Conservation (phyloP, 495 filamentous ascomycete species). For the Daldinia bambusicola region DNA sequence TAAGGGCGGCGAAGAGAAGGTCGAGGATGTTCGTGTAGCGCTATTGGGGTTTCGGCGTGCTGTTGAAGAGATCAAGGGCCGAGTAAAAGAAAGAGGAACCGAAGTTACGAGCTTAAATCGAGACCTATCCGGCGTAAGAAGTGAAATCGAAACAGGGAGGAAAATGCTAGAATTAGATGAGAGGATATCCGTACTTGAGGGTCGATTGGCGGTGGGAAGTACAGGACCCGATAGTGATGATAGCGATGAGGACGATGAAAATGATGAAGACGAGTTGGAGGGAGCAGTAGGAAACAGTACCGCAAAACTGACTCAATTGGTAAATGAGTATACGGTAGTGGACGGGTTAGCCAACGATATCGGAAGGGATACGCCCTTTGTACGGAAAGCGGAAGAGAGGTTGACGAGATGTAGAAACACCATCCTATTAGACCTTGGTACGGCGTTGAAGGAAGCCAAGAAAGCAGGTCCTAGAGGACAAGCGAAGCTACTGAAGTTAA, state of each 20-base stretch:
- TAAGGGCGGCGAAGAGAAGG: conserved; percentile 86
- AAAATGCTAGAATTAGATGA: conserved; percentile 76
- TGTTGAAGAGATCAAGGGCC: conserved; percentile 64
- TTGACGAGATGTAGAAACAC: conserved; percentile 69
- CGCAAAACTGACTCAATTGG: conserved; percentile 55
- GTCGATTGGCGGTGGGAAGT: conserved; percentile 63
- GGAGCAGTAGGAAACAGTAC: conserved; percentile 53
- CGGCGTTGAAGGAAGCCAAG: conserved; percentile 78
- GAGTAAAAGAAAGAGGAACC: conserved; percentile 59
- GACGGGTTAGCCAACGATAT: conserved; percentile 55
- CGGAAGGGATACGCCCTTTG: conserved; percentile 54
- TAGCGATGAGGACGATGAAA: conserved; percentile 49
- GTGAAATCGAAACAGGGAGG: conserved; percentile 65
- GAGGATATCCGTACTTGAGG: conserved; percentile 78
- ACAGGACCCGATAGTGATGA: conserved; percentile 48
- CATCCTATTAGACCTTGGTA: conserved; percentile 82
- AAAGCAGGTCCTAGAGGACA: conserved; percentile 63
- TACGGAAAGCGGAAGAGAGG: conserved; percentile 67
- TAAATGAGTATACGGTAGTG: conserved; percentile 55
- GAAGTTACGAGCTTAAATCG: conserved; percentile 55
- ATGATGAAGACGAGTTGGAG: conserved; percentile 47
- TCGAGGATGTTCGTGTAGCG: conserved; percentile 90
- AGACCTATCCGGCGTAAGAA: conserved; percentile 54
- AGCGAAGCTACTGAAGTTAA: conserved; percentile 69
- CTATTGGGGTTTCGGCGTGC: conserved; percentile 85